Evolutionary conservation across 2,329 filamentous ascomycete species (phyloP).

Genomic region (Alternaria sp.): DNA sequence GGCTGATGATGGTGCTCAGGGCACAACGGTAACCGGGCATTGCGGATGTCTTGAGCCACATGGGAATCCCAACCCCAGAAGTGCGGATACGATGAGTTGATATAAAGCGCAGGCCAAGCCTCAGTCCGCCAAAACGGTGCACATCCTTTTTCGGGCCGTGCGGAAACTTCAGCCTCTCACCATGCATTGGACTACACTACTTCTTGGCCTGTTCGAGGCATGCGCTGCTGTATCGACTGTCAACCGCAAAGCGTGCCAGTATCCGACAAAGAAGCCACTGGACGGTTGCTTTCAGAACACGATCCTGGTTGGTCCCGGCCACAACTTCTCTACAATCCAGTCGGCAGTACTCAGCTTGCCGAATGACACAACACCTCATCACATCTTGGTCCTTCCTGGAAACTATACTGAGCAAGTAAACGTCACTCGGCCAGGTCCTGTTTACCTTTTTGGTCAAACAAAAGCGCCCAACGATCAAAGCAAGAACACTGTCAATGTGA

Average conservation of each 20-base stretch:
- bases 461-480: slow-evolving; percentile 55
- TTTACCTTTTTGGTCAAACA: slow-evolving; percentile 67
- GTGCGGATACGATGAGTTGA: neutral
- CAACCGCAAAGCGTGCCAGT: slow-evolving; percentile 44
- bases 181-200: slow-evolving; percentile 19
- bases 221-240: slow-evolving; percentile 22
- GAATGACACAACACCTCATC: slow-evolving; percentile 54
- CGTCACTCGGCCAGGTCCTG: slow-evolving; percentile 65
- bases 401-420: slow-evolving; percentile 70
- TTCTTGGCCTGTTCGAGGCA: slow-evolving; percentile 17
- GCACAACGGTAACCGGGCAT: neutral
- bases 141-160: neutral
- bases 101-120: slow-evolving; percentile 1
- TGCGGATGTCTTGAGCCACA: neutral
- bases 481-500: slow-evolving; percentile 62
- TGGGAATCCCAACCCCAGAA: neutral
- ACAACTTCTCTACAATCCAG: slow-evolving; percentile 51
- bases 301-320: slow-evolving; percentile 35
- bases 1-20: neutral
- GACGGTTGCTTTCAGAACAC: slow-evolving; percentile 48
- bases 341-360: slow-evolving; percentile 56
- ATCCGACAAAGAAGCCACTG: slow-evolving; percentile 44
- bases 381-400: slow-evolving; percentile 66
- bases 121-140: neutral
- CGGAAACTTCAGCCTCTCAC: neutral